Base-by-base conservation (phyloP, 2,329 filamentous ascomycete genomes). In the Diaporthe sp. region DNA sequence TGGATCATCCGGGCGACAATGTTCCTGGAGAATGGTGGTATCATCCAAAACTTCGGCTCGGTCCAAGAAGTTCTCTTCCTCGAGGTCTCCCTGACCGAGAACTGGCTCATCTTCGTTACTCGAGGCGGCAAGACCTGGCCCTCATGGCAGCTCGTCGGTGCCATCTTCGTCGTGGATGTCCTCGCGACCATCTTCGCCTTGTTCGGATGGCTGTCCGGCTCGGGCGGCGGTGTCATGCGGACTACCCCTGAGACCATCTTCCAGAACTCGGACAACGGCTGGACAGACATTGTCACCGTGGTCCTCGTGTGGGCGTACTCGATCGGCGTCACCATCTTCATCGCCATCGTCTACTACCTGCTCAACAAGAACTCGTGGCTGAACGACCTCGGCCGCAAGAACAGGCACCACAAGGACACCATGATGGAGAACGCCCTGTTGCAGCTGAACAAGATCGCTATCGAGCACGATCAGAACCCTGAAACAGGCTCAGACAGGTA, bases 31-130 rank as follows among this genome's bases (percentile, higher is more conserved):
- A 91, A 90, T 83, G 93, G 93, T 82, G 93, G 93, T 88, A 88
- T 95, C 81, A 91, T 95, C 81, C 89, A 94, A 86, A 93, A 93
- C 86, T 95, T 90, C 81, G 93, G 93, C 82, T 92, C 91, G 80
- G 89, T 94, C 78, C 93, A 95, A 86, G 92, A 93, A 81, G 92
- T 95, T 76, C 85, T 95, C 76, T 95, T 94, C 87, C 89, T 95
- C 59, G 88, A 95, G 82, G 92, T 95, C 79, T 91, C 92, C 8
- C 87, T 95, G 49, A 93, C 93, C 22, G 92, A 95, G 86, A 95
- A 94, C 82, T 95, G 93, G 93, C 88, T 95, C 75, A 95, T 94
- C 82, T 94, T 95, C 84, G 93, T 94, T 81, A 94, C 93, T 55
- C 92, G 93, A 80, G 91, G 93, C 82, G 92, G 90, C 79, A 89